Base-by-base conservation (phyloP, 164 flowering plant genomes). In the Sextonia rubra region DNA sequence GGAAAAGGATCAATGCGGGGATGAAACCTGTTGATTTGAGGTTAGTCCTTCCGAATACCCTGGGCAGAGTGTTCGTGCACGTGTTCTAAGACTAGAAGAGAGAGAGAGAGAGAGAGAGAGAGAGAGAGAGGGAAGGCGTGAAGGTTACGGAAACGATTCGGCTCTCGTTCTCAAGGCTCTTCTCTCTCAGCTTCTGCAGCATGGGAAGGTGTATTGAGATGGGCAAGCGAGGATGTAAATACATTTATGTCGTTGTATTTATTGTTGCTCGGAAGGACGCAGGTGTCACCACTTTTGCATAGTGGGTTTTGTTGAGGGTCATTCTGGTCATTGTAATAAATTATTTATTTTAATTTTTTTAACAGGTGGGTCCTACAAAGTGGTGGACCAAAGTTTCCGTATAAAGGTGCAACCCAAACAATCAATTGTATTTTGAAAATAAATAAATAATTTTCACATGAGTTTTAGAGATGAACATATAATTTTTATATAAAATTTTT, bases 111-210 rank as follows among this genome's bases (percentile, higher is more conserved):
- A 64, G 58, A 25, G 73, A 26, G 49, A 63, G 76, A 74, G 23
- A 66, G 67, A 64, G 58, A 25, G 73, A 26, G 49, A 25, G 47
- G 1, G 47, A 22, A 78, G 81, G 83, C 83, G 85, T 83, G 77
- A 80, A 73, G 78, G 73, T 79, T 66, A 79, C 77, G 83, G 73
- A 77, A 83, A 79, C 73, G 82, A 81, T 83, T 81, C 76, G 80
- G 81, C 65, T 77, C 73, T 77, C 70, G 74, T 77, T 80, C 82
- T 80, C 82, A 74, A 80, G 80, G 80, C 67, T 77, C 62, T 67
- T 73, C 64, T 70, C 66, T 58, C 25, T 52, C 74, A 64, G 69
- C 55, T n/a, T 4, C 26, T 48, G 68, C 74, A 64, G 76, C 1
- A 69, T 12, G 26, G 12, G 65, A 7, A 58, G 72, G 64, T 71